Percentiles rank a stretch among this genome's conserved stretches.
Evolutionary conservation across 495 filamentous ascomycete species (phyloP).

Genomic region (Halenospora varia): DNA sequence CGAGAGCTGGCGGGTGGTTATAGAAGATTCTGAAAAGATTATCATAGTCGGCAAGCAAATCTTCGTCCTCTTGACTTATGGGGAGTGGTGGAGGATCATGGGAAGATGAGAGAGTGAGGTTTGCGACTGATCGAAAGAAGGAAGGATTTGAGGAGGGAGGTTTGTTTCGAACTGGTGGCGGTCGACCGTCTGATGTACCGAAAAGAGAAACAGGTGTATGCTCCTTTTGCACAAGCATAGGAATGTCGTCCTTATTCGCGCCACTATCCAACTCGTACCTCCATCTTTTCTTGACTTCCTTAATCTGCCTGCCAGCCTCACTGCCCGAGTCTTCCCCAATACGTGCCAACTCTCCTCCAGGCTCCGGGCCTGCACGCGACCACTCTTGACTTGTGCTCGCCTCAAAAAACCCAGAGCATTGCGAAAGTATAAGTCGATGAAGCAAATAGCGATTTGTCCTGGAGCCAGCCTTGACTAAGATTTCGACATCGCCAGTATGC

Average conservation of each 20-base stretch:
- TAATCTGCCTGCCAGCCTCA: slow-evolving; percentile 19
- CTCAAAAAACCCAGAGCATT: slow-evolving; percentile 92
- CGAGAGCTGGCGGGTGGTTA: slow-evolving; percentile 77
- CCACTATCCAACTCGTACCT: slow-evolving; percentile 83
- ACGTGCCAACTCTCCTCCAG: slow-evolving; percentile 40
- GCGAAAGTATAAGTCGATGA: slow-evolving; percentile 76
- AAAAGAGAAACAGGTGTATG: slow-evolving; percentile 25
- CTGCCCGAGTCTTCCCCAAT: slow-evolving; percentile 53
- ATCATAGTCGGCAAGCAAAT: slow-evolving; percentile 83
- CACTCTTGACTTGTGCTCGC: slow-evolving; percentile 84
- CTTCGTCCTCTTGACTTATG: slow-evolving; percentile 42
- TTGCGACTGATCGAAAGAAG: slow-evolving; percentile 86
- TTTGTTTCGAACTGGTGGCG: slow-evolving; percentile 46
- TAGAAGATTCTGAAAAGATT: slow-evolving; percentile 93
- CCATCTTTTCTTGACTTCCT: slow-evolving; percentile 60
- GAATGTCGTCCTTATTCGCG: slow-evolving; percentile 68
- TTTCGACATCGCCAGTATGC: slow-evolving; percentile 87
- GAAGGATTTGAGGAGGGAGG: slow-evolving; percentile 54
- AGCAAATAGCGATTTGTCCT: slow-evolving; percentile 81
- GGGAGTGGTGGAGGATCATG: slow-evolving; percentile 31
- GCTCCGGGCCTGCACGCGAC: slow-evolving; percentile 48
- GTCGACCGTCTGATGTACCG: slow-evolving; percentile 25
- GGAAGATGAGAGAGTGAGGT: slow-evolving; percentile 55
- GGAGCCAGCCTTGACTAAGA: slow-evolving; percentile 63
- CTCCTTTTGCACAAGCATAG: slow-evolving; percentile 84